Base-by-base conservation (phyloP, 495 filamentous ascomycete genomes). In the Endocarpon pusillum region DNA sequence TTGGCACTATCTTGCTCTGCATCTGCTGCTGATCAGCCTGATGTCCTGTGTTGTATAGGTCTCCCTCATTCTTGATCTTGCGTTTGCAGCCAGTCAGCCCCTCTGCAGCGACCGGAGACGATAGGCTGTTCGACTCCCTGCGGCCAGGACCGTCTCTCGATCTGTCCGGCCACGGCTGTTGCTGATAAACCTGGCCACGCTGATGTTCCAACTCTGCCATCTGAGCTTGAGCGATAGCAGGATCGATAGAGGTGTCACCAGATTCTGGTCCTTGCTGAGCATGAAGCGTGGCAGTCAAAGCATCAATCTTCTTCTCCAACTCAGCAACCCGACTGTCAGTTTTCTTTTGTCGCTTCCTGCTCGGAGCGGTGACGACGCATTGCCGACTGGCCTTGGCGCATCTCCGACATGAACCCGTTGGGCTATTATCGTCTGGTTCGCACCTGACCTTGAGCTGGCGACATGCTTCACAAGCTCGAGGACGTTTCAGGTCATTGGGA, bases 261-360 rank as follows among this genome's bases (percentile, higher is more conserved):
- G 12, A n/a, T 15, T 31, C 4, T n/a, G n/a, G n/a, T 14, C 37
- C 34, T 12, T 55, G 42, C 7, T 63, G 38, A 1, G 75, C 71
- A 21, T 81, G 69, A 35, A 93, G 45, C 32, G 67, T 80, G 0
- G 81, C 81, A 2, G 80, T 92, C 52, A 94, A 49, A 8, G 75
- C 80, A 58, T 94, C 83, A 32, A 97, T 86, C 59, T 91, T 93
- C 58, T 76, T 82, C 57, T 97, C 89, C 26, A 97, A 61, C 56
- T 94, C 87, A 10, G 84, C 77, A 5, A 97, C 85, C 24, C 86
- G 71, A 38, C 71, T 84, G 49, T 94, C 89, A 19, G 80, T 83
- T 61, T 94, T 94, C 61, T 89, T 93, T 59, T 86, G 80, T 19
- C 87, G 64, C 54, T 92, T 94, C 10, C 84, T 65, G 9, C 71